Evolutionary conservation across 176 grass and related monocot genomes (phyloP).

Genomic region (Metroxylon sagu): DNA sequence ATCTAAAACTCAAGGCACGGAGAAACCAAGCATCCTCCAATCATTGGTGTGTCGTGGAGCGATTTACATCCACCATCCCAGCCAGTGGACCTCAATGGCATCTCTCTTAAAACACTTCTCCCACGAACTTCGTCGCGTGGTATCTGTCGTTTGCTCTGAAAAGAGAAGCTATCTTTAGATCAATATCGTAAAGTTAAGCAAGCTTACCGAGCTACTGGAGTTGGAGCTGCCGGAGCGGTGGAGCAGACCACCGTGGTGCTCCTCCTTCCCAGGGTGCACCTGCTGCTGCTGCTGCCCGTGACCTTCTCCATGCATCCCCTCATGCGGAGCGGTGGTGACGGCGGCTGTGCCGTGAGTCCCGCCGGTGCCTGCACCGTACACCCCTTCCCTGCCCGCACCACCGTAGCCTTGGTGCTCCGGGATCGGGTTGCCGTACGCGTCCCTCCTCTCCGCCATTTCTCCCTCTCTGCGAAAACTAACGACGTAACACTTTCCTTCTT

Average conservation of each 20-base stretch:
- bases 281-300: constrained; percentile 10
- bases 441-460: constrained; percentile 29
- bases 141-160: no score
- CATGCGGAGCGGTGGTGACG: background rate
- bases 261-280: constrained; percentile 20
- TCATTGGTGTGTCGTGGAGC: no score
- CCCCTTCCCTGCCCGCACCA: background rate
- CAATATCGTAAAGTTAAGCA: no score
- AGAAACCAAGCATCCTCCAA: no score
- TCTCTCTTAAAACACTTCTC: no score
- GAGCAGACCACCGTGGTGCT: constrained; percentile 29
- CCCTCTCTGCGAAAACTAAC: no score
- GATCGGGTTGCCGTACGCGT: constrained; percentile 45
- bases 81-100: no score
- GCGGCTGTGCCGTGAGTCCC: background rate
- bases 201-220: constrained; percentile 59
- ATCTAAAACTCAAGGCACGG: no score
- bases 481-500: no score
- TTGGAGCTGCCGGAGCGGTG: constrained; percentile 46
- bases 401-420: background rate
- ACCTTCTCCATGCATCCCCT: background rate
- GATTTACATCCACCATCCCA: no score
- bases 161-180: no score
- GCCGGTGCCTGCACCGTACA: background rate
- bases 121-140: no score